phyloP scores from a whole-genome alignment of 768 basidiomycete species.

The Lactifluus rugatus region DNA sequence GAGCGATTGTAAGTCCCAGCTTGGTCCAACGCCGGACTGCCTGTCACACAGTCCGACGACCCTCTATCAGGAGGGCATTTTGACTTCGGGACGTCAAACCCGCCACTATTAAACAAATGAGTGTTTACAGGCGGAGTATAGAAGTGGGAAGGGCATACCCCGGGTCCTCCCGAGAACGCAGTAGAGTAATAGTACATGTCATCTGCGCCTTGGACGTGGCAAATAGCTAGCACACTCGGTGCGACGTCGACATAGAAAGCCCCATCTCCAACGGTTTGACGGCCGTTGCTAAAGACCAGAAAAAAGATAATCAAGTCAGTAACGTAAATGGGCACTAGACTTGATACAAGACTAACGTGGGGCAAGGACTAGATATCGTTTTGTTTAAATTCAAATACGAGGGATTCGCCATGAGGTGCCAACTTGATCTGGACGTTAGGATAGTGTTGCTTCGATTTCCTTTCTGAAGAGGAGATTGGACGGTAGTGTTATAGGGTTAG shows the following conservation, averaged over 20 bases:
- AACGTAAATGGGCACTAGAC: neutral
- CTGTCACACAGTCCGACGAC: constrained; percentile 96
- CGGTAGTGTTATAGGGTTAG: neutral
- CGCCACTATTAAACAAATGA: constrained; percentile 51
- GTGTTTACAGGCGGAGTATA: neutral
- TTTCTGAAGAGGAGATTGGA: constrained; percentile 3
- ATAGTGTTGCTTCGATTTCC: neutral
- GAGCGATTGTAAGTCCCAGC: constrained; percentile 8
- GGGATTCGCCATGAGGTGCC: constrained; percentile 74
- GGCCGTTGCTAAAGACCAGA: constrained; percentile 65
- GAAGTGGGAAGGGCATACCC: constrained; percentile 36
- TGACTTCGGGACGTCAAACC: constrained; percentile 82
- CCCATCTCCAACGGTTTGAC: constrained; percentile 97
- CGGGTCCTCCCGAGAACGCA: constrained; percentile 89
- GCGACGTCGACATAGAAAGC: constrained; percentile 65
- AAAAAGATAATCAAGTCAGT: neutral
- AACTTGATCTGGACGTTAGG: constrained; percentile 47
- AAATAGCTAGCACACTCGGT: constrained; percentile 74
- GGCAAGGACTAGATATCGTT: constrained; percentile 88
- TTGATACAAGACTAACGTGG: constrained; percentile 52
- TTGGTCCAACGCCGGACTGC: constrained; percentile 62
- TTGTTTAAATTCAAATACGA: constrained; percentile 63
- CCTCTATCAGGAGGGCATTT: constrained; percentile 96
- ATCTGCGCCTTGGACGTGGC: constrained; percentile 70
- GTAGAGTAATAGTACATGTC: constrained; percentile 88